phyloP scores from a whole-genome alignment of 2,329 filamentous ascomycete genomes.

The Pseudocercospora fuligena region DNA sequence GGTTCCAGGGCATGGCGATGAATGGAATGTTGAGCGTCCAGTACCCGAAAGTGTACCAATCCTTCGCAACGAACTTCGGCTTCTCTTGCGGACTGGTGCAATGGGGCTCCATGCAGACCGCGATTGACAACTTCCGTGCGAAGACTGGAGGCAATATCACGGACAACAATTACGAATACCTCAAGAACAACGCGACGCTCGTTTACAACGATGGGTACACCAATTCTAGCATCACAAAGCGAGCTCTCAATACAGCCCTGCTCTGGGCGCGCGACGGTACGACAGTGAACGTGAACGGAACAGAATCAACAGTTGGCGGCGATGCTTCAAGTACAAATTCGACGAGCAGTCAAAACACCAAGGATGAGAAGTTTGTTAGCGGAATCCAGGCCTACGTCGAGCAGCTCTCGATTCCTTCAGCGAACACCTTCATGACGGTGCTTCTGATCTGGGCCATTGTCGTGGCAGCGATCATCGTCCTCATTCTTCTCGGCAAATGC shows the following conservation, averaged over 20 bases:
- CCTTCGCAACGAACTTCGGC: slow-evolving; percentile 89
- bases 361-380: slow-evolving; percentile 63
- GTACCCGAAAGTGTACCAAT: slow-evolving; percentile 85
- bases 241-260: slow-evolving; percentile 33
- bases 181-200: slow-evolving; percentile 79
- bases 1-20: slow-evolving; percentile 92
- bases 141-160: slow-evolving; percentile 87
- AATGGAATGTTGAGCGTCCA: slow-evolving; percentile 95
- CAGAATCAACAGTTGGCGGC: slow-evolving; percentile 38
- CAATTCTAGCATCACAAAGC: slow-evolving; percentile 40
- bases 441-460: slow-evolving; percentile 87
- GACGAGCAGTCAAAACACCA: slow-evolving; percentile 38
- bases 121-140: slow-evolving; percentile 82
- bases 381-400: slow-evolving; percentile 85
- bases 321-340: slow-evolving; percentile 34
- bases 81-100: slow-evolving; percentile 86
- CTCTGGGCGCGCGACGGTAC: slow-evolving; percentile 41
- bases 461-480: slow-evolving; percentile 79
- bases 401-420: slow-evolving; percentile 79
- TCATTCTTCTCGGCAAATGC: slow-evolving; percentile 87
- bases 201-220: slow-evolving; percentile 66
- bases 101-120: slow-evolving; percentile 77
- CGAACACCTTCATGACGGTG: slow-evolving; percentile 96
- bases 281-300: slow-evolving; percentile 48
- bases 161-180: slow-evolving; percentile 72